These are phyloP conservation scores for Lavandula angustifolia DNA, from an alignment of 257 asterid species.

Conservation along the genomic window DNA sequence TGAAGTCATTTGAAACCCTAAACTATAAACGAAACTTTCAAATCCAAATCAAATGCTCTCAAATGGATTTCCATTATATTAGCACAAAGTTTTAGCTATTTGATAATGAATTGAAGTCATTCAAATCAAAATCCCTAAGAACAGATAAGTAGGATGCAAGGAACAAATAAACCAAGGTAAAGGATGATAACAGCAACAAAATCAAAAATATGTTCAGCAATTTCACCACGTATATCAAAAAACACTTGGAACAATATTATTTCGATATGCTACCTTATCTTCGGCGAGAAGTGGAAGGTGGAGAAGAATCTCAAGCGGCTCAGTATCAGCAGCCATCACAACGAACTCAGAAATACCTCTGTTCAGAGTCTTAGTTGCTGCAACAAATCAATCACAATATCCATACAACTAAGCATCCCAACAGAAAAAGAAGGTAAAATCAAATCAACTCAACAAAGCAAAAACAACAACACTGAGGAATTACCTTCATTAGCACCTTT, in stretches of 20 bases:
- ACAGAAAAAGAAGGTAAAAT: neutral
- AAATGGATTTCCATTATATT: too few species aligned
- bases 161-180: neutral
- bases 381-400: slow-evolving; percentile 22
- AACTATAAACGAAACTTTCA: neutral
- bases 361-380: slow-evolving; percentile 94
- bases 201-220: neutral
- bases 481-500: slow-evolving; percentile 98
- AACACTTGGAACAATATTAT: neutral
- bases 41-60: too few species aligned
- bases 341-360: slow-evolving; percentile 89
- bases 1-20: neutral
- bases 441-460: neutral
- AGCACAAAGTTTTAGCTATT: too few species aligned
- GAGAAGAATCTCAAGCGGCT: slow-evolving; percentile 93
- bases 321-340: slow-evolving; percentile 94
- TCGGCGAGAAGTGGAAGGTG: slow-evolving; percentile 96
- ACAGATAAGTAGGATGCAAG: neutral
- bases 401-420: slow-evolving; percentile 1
- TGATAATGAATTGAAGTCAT: too few species aligned
- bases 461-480: neutral
- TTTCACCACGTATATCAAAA: neutral
- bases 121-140: neutral
- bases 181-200: neutral
- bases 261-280: slow-evolving; percentile 59